phyloP scores from a whole-genome alignment of 331 rosid species.

The Pyracantha coccinea region DNA sequence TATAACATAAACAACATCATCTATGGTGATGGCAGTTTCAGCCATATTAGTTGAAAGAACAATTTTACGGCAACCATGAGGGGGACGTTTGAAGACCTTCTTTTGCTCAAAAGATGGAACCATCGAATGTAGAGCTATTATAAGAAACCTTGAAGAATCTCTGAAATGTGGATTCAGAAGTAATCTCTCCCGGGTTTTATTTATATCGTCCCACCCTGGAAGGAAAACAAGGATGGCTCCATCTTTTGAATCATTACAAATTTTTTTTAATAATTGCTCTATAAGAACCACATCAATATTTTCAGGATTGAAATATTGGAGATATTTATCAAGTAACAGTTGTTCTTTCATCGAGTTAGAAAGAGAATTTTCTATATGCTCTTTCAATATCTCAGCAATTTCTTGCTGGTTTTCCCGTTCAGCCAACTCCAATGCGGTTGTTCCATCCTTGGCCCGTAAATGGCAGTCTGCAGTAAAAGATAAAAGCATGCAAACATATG shows the following conservation, averaged over 20 bases:
- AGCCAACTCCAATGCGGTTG: constrained; percentile 66
- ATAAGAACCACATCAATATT: constrained; percentile 59
- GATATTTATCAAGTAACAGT: constrained; percentile 48
- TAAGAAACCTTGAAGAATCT: constrained; percentile 33
- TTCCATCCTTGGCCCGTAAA: constrained; percentile 64
- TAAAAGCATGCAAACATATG: constrained; percentile 72
- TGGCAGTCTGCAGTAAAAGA: constrained; percentile 67
- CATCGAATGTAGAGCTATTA: constrained; percentile 81
- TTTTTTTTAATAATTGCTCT: constrained; percentile 61
- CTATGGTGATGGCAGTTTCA: constrained; percentile 93
- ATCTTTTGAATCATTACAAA: constrained; percentile 66
- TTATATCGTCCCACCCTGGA: constrained; percentile 98
- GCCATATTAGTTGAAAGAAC: constrained; percentile 92
- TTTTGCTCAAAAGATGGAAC: constrained; percentile 72
- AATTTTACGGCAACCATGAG: constrained; percentile 79
- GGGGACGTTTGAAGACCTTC: constrained; percentile 60
- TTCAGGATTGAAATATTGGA: constrained; percentile 50
- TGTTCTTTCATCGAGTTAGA: constrained; percentile 41
- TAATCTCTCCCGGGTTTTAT: constrained; percentile 57
- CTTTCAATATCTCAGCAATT: constrained; percentile 50
- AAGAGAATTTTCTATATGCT: constrained; percentile 35
- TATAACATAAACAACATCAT: constrained; percentile 88
- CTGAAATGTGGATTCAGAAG: constrained; percentile 46
- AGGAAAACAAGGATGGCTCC: constrained; percentile 95
- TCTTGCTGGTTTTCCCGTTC: constrained; percentile 49